phyloP scores from a whole-genome alignment of 106 monocot species.

The Dendrobium catenatum region DNA sequence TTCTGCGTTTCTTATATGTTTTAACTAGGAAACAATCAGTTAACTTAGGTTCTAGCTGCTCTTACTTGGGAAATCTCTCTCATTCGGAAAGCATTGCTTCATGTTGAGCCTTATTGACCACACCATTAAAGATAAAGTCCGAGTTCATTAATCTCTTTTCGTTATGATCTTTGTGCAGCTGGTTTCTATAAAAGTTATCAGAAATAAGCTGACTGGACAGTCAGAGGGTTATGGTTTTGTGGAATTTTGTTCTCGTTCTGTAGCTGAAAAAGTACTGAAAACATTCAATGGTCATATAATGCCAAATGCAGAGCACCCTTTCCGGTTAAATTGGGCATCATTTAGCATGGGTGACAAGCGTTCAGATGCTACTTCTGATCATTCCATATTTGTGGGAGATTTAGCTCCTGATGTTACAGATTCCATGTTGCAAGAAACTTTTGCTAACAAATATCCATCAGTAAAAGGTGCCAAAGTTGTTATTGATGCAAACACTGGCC shows the following conservation, averaged over 20 bases:
- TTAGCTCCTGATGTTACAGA: constrained; percentile 78
- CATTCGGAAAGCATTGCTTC: neutral
- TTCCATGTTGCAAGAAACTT: constrained; percentile 61
- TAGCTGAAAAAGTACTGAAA: constrained; percentile 58
- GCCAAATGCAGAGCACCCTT: constrained; percentile 63
- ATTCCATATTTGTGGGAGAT: constrained; percentile 82
- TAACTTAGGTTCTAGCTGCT: neutral
- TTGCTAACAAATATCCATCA: constrained; percentile 46
- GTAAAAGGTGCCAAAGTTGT: constrained; percentile 84
- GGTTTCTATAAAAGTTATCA: constrained; percentile 56
- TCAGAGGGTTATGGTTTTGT: constrained; percentile 85
- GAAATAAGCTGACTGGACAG: constrained; percentile 67
- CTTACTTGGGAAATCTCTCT: neutral
- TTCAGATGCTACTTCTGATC: constrained; percentile 32
- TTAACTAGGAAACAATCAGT: neutral
- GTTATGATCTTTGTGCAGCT: constrained; percentile 26
- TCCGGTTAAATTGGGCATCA: constrained; percentile 75
- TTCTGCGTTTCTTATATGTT: neutral
- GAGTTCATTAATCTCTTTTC: neutral
- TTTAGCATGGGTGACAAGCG: constrained; percentile 75
- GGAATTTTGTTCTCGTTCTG: constrained; percentile 51
- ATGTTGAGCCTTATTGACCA: neutral
- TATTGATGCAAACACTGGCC: constrained; percentile 50
- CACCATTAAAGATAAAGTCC: neutral
- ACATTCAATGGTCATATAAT: constrained; percentile 45